A percentile compares a stretch with the other conserved stretches of the same genome.
Evolutionary conservation across 345 rosid species (phyloP).

Genomic region (Linum lewisii): DNA sequence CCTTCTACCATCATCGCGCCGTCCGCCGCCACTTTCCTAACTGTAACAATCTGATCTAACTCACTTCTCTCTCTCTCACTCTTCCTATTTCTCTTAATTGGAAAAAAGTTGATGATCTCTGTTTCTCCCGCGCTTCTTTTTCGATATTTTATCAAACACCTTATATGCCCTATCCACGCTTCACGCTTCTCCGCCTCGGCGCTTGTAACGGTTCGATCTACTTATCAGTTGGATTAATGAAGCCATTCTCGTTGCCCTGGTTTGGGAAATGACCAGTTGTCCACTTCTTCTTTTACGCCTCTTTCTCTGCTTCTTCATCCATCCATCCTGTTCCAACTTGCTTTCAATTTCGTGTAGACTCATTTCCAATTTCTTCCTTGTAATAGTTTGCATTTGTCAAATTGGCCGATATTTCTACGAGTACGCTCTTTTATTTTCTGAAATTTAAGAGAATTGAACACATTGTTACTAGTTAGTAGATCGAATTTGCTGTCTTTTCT

Average conservation of each 20-base stretch:
- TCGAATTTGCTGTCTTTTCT: no score
- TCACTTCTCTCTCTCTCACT: neutral
- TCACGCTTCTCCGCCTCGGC: neutral
- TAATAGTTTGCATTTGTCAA: neutral
- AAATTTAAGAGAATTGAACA: no score
- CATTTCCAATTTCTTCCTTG: neutral
- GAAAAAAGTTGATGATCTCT: neutral
- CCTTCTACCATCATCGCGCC: neutral
- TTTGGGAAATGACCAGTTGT: neutral
- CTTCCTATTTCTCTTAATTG: neutral
- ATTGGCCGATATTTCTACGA: neutral
- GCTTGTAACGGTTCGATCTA: neutral
- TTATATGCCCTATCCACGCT: no score
- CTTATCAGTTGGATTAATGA: neutral
- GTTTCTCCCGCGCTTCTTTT: neutral
- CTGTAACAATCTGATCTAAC: neutral
- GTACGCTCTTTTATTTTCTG: neutral
- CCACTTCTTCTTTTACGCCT: neutral
- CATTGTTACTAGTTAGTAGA: no score
- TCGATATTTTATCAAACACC: no score
- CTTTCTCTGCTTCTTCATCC: neutral
- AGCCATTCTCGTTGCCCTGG: neutral
- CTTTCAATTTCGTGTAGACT: neutral
- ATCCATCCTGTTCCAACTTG: neutral
- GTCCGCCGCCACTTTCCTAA: neutral